Evolutionary conservation across 2,329 filamentous ascomycete species (phyloP).

Genomic region (Fusarium sp.): DNA sequence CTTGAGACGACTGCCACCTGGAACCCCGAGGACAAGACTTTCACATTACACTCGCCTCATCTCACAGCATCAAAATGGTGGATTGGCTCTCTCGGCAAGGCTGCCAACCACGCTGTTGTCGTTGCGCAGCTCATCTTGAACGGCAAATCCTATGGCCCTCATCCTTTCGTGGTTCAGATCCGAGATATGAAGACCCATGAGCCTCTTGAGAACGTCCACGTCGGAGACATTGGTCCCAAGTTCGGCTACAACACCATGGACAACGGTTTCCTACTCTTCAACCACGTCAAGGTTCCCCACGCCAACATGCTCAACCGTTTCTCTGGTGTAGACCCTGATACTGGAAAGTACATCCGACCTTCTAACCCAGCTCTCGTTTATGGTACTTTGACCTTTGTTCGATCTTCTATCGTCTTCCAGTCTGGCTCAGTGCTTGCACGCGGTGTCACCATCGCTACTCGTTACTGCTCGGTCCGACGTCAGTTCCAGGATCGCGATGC

Average conservation of each 20-base stretch:
- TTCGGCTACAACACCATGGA: constrained; percentile 88
- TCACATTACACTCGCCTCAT: constrained; percentile 80
- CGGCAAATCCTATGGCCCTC: constrained; percentile 79
- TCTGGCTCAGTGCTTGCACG: constrained; percentile 80
- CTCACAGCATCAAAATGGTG: constrained; percentile 88
- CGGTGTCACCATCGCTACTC: constrained; percentile 83
- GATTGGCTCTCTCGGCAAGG: constrained; percentile 84
- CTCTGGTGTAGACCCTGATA: constrained; percentile 77
- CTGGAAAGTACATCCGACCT: constrained; percentile 77
- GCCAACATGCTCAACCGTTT: constrained; percentile 81
- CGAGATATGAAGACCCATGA: constrained; percentile 79
- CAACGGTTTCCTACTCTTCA: constrained; percentile 84
- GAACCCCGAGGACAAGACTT: constrained; percentile 81
- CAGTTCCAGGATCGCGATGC: constrained; percentile 85
- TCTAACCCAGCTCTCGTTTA: constrained; percentile 78
- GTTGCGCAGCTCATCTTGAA: constrained; percentile 82
- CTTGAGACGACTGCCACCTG: constrained; percentile 82
- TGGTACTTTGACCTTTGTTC: constrained; percentile 83
- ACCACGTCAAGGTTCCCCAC: constrained; percentile 80
- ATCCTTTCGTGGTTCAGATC: constrained; percentile 85
- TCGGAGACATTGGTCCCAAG: constrained; percentile 87
- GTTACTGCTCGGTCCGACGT: constrained; percentile 81
- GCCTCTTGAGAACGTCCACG: constrained; percentile 77
- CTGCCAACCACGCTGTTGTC: constrained; percentile 83
- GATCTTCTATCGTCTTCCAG: constrained; percentile 81